These are phyloP conservation scores for Panicum hallii DNA, from an alignment of 202 grass and related monocot species.

Conservation along the genomic window DNA sequence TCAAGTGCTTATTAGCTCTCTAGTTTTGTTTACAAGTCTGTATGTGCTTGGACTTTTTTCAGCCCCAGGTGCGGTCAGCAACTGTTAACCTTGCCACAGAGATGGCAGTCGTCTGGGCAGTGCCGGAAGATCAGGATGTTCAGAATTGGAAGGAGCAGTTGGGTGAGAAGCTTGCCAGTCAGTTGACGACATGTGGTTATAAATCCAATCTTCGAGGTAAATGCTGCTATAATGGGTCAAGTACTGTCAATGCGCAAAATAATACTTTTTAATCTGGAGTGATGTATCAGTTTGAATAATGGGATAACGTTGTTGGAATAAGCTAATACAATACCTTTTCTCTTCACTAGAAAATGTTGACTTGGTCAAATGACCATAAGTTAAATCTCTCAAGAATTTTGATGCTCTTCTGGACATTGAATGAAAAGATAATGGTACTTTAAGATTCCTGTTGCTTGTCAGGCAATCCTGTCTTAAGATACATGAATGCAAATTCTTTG, in stretches of 20 bases:
- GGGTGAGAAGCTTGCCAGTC: slow-evolving; percentile 78
- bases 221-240: background rate
- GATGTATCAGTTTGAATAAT: background rate
- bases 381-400: slow-evolving; percentile 9
- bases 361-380: background rate
- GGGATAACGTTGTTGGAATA: background rate
- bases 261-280: background rate
- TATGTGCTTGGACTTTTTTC: slow-evolving; percentile 41
- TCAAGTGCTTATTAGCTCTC: slow-evolving; percentile 2
- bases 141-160: slow-evolving; percentile 83
- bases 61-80: slow-evolving; percentile 79
- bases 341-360: background rate
- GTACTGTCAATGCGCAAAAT: background rate
- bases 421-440: slow-evolving; percentile 5
- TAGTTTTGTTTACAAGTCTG: slow-evolving; percentile 40
- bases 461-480: background rate
- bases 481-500: slow-evolving; percentile 27
- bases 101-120: slow-evolving; percentile 77
- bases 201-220: slow-evolving; percentile 94
- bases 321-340: background rate
- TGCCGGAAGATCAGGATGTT: slow-evolving; percentile 53
- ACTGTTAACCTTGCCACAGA: slow-evolving; percentile 96
- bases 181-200: slow-evolving; percentile 79
- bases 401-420: background rate
- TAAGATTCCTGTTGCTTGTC: slow-evolving; percentile 19